Percentiles rank a stretch among this genome's conserved stretches.
phyloP scores from a whole-genome alignment of 163 green algal species.

The Volvox carteri region DNA sequence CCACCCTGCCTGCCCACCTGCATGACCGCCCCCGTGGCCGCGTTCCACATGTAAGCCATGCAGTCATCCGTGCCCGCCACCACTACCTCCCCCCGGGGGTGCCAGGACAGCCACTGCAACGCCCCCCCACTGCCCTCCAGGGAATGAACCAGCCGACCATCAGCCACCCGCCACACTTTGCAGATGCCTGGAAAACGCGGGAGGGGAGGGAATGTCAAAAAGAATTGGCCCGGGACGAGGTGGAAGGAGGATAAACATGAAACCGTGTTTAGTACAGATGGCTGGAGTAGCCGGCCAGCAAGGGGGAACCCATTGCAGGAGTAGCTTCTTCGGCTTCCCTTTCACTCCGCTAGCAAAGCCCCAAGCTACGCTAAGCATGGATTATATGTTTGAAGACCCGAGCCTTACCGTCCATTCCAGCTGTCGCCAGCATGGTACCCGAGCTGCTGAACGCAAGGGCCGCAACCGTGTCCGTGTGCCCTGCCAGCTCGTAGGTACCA shows the following conservation, averaged over 20 bases:
- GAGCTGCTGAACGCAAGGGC: conserved; percentile 83
- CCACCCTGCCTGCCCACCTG: conserved; percentile 65
- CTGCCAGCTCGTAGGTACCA: conserved; percentile 72
- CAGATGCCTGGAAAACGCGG: conserved; percentile 77
- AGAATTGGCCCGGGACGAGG: too few relatives aligned
- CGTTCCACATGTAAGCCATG: conserved; percentile 97
- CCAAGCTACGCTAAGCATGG: too few relatives aligned
- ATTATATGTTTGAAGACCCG: too few relatives aligned
- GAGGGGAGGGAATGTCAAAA: too few relatives aligned
- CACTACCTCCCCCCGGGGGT: conserved; percentile 94
- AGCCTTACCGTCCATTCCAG: conserved; percentile 86
- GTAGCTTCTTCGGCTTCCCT: too few relatives aligned
- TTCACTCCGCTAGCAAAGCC: too few relatives aligned
- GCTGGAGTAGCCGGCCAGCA: too few relatives aligned
- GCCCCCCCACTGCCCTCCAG: conserved; percentile 92
- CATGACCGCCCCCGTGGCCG: conserved; percentile 88
- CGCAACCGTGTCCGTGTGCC: conserved; percentile 87
- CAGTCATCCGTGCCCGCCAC: conserved; percentile 95
- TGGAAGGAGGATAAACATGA: too few relatives aligned
- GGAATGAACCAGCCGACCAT: conserved; percentile 68
- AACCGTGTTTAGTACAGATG: too few relatives aligned
- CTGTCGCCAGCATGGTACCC: conserved; percentile 86
- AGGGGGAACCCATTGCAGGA: too few relatives aligned
- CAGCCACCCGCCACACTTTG: conserved; percentile 84
- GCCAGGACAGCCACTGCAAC: conserved; percentile 95